Base-by-base conservation (phyloP, 768 basidiomycete genomes). In the Russula brevipes region DNA sequence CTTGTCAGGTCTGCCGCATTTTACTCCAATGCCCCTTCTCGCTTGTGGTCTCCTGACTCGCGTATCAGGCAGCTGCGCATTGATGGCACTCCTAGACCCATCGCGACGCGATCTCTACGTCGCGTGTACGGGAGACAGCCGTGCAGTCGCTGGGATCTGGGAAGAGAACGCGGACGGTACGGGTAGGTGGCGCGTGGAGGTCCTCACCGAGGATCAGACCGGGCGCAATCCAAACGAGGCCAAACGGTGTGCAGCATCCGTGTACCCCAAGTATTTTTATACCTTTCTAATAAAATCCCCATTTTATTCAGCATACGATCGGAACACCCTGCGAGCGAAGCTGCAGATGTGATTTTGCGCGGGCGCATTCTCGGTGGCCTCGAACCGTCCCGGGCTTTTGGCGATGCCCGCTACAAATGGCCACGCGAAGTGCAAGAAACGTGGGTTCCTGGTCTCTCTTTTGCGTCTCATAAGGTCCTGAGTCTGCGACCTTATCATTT, bases 151-250 rank as follows among this genome's bases (percentile, higher is more conserved):
- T 24, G 97, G 97, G 19, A 82, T 92, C 42, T 95, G 91, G 89
- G 86, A 91, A 66, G 81, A 84, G 55, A 80, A 80, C 4, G 74
- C 73, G 3, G 82, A 86, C 65, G 86, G 85, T 4, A 77, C 80
- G 57, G 91, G 91, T 11, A 80, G 78, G 57, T 99, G 97, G 97
- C 83, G 86, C 51, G 89, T 94, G 36, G 93, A 97, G 72, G 91
- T 91, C n/a, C 79, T 99, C 65, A 92, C 84, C 35, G 94, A 98
- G 73, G 97, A 98, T 71, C 95, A 98, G 78, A 98, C 95, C 7
- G 97, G 94, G 44, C 84, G 92, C 67, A 98, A 94, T 72, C 85
- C 83, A 16, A 87, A 83, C 51, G 97, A 99, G 75, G 77, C 88
- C 31, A 82, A 82, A 72, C 84, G 94, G 95, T 94, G 69, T 55